A percentile compares a stretch with the other conserved stretches of the same genome.
Conservation (phyloP, 2,329 filamentous ascomycete species). For the Botrytis paeoniae region DNA sequence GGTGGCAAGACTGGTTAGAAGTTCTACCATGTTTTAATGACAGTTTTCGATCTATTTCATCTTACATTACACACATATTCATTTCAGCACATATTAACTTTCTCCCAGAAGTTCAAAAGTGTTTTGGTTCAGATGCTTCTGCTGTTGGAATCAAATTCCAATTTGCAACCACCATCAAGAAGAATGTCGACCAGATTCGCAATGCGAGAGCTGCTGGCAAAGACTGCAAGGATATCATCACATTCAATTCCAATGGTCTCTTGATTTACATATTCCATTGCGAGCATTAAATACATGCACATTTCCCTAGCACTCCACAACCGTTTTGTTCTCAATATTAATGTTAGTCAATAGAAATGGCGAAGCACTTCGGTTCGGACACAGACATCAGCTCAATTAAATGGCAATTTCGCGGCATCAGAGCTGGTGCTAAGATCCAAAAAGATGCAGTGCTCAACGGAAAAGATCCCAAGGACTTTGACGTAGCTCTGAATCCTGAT, state of each 20-base stretch:
- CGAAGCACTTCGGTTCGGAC: constrained; percentile 22
- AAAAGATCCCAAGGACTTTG: constrained; percentile 16
- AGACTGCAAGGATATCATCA: constrained; percentile 32
- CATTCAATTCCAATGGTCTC: neutral
- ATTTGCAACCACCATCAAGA: constrained; percentile 37
- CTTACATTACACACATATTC: neutral
- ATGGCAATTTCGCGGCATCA: constrained; percentile 57
- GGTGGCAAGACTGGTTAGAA: constrained; percentile 8
- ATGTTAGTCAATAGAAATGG: constrained; percentile 22
- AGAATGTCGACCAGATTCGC: constrained; percentile 39
- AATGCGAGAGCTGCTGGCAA: constrained; percentile 32
- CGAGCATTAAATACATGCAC: neutral
- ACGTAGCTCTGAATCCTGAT: constrained; percentile 19
- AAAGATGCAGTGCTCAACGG: constrained; percentile 40
- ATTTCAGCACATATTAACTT: constrained; percentile 17
- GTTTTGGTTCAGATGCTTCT: constrained; percentile 50
- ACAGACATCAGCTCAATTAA: constrained; percentile 40
- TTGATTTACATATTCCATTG: neutral
- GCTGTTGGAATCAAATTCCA: constrained; percentile 35
- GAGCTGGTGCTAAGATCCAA: constrained; percentile 50
- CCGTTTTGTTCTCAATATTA: constrained; percentile 8
- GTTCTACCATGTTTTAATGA: neutral
- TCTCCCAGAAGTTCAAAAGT: constrained; percentile 17
- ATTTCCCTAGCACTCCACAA: neutral
- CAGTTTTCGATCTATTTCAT: neutral